Conservation (phyloP, 345 rosid genomes). For the Noccaea caerulescens region DNA sequence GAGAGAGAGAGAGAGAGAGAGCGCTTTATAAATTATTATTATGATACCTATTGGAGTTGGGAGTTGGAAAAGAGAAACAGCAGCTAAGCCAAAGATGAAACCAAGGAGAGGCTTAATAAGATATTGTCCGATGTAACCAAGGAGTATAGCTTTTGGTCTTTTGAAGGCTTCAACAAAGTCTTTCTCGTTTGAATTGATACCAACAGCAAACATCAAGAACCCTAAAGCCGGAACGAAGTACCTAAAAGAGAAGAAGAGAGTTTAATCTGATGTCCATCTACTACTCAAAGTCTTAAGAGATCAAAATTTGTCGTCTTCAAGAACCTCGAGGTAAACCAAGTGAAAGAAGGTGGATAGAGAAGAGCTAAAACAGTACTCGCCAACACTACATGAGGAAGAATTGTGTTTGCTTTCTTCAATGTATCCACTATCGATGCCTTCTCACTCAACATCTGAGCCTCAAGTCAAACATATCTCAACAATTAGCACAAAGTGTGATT, state of each 20-base stretch:
- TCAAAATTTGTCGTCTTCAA: neutral
- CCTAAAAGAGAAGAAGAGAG: slow-evolving; percentile 49
- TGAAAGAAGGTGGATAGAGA: slow-evolving; percentile 86
- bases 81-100: slow-evolving; percentile 69
- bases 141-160: slow-evolving; percentile 72
- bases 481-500: neutral
- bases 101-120: slow-evolving; percentile 88
- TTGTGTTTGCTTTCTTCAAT: slow-evolving; percentile 73
- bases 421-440: slow-evolving; percentile 53
- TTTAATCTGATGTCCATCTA: neutral
- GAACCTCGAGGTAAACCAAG: slow-evolving; percentile 95
- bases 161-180: slow-evolving; percentile 89
- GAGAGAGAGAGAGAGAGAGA: neutral
- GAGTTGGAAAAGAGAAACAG: slow-evolving; percentile 70
- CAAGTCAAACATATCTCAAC: neutral
- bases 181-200: slow-evolving; percentile 84
- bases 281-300: neutral
- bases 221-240: slow-evolving; percentile 96
- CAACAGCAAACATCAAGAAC: slow-evolving; percentile 97
- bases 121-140: slow-evolving; percentile 84
- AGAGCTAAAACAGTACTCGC: slow-evolving; percentile 92
- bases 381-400: slow-evolving; percentile 85
- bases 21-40: slow-evolving; percentile 6
- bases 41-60: slow-evolving; percentile 72
- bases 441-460: slow-evolving; percentile 45